Evolutionary conservation across 75 land plant genomes (phyloP).

Genomic region (Selaginella moellendorffii): DNA sequence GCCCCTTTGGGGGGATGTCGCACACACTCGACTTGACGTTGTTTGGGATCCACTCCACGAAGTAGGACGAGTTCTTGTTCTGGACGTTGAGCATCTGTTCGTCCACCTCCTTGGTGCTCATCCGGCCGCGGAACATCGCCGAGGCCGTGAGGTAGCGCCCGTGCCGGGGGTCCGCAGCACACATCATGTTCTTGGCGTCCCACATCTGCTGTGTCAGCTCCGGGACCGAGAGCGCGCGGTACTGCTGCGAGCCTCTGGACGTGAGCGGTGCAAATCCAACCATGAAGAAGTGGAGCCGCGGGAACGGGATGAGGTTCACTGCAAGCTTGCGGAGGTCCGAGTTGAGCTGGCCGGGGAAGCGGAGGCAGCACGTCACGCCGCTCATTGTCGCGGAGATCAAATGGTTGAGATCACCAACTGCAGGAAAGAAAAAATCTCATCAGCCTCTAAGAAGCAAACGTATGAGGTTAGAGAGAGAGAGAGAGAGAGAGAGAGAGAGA

Average conservation of each 20-base stretch:
- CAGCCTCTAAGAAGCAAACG: neutral
- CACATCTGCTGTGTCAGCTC: slow-evolving; percentile 8
- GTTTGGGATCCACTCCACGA: slow-evolving; percentile 8
- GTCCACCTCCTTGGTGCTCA: slow-evolving; percentile 6
- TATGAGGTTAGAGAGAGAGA: neutral
- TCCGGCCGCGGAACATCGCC: slow-evolving; percentile 3
- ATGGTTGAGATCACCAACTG: slow-evolving; percentile 10
- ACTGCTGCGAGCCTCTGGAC: slow-evolving; percentile 3
- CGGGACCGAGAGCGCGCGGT: neutral
- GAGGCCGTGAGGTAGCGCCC: slow-evolving; percentile 2
- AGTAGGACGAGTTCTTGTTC: slow-evolving; percentile 10
- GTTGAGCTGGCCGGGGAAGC: slow-evolving; percentile 9
- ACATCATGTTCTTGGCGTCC: slow-evolving; percentile 11
- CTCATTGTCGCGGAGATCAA: slow-evolving; percentile 9
- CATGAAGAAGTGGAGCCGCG: slow-evolving; percentile 9
- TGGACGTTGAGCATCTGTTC: slow-evolving; percentile 7
- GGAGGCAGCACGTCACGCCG: slow-evolving; percentile 8
- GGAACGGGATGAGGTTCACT: slow-evolving; percentile 6
- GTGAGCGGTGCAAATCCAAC: slow-evolving; percentile 8
- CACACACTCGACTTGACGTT: slow-evolving; percentile 8
- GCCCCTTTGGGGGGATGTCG: slow-evolving; percentile 7
- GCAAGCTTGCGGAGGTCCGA: slow-evolving; percentile 7
- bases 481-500: neutral
- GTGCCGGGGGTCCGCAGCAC: slow-evolving; percentile 9
- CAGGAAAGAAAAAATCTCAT: too few species aligned